Base-by-base conservation (phyloP, 805 yeast genomes). In the Teunomyces cretensis region DNA sequence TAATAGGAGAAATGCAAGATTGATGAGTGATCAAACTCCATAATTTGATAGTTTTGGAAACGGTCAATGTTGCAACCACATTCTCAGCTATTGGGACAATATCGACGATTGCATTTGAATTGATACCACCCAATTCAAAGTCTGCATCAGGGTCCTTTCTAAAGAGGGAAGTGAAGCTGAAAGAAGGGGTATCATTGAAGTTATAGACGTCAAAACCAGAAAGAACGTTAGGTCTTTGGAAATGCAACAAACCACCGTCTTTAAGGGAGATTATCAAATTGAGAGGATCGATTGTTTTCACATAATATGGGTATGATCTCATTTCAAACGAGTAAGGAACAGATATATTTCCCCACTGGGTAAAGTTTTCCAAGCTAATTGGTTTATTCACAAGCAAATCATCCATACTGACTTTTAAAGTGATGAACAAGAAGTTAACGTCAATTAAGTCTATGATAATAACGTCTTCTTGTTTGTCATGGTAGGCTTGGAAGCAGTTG, bases 241-340 rank as follows among this genome's bases (percentile, higher is more conserved):
- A 68, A 37, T 81, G 83, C 41, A 88, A 64, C 33, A 90, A 60
- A 1, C 91, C 88, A 19, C 97, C 97, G 64, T 91, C 96, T 36
- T 75, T 73, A 40, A 90, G 68, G 4, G 88, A 72, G 0, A 85
- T 80, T 2, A 89, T 59, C 7, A 81, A 57, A 37, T 75, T 72
- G 2, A 58, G 54, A 0, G 65, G 49, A 27, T 78, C 73, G 12
- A 82, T 62, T 1, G 84, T 61, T 41, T 72, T 67, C 48, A 86
- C 54, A 15, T 74, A 62, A 35, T 79, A 77, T 1, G 92, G 89
- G 17, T 60, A 46, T 2, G 69, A 65, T 36, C 72, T 58, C 45
- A 72, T 59, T 46, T 72, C 77, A 53, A 72, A 72, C n/a, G 76
- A 68, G 60, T 84, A 86, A 1, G 94, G 91, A 30, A 78, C 77